phyloP scores from a whole-genome alignment of 2,329 filamentous ascomycete species.

The Epichloe scottii region DNA sequence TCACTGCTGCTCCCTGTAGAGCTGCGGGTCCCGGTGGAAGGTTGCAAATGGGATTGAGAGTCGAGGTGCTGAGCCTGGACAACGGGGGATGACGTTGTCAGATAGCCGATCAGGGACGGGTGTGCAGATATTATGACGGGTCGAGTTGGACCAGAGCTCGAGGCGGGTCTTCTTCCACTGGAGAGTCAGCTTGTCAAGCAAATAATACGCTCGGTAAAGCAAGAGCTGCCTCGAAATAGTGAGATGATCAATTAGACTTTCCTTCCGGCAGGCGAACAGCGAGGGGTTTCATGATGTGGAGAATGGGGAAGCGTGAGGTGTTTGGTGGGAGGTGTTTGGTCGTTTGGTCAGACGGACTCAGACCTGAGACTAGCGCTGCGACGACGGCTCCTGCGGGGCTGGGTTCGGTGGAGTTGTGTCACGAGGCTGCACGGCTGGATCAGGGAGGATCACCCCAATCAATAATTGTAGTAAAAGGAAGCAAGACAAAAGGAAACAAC shows the following conservation, averaged over 20 bases:
- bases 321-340: too few species aligned
- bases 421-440: too few species aligned
- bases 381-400: too few species aligned
- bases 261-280: too few species aligned
- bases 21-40: slow-evolving; percentile 24
- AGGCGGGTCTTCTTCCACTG: slow-evolving; percentile 7
- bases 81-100: slow-evolving; percentile 56
- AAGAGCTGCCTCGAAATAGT: too few species aligned
- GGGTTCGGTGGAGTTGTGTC: too few species aligned
- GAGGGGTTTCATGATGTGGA: too few species aligned
- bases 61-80: slow-evolving; percentile 43
- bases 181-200: background rate
- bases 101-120: slow-evolving; percentile 53
- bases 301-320: too few species aligned
- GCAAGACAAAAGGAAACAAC: background rate
- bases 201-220: background rate
- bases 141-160: slow-evolving; percentile 16
- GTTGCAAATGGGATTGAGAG: slow-evolving; percentile 17
- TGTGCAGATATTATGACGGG: slow-evolving; percentile 32
- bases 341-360: too few species aligned
- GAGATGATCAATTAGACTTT: too few species aligned
- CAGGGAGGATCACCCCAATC: too few species aligned
- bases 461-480: background rate
- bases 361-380: too few species aligned
- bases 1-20: slow-evolving; percentile 56